Evolutionary conservation across 306 rosid species (phyloP), one percentile per base, ranked within the genome.

Genomic region (Castanea crenata): DNA sequence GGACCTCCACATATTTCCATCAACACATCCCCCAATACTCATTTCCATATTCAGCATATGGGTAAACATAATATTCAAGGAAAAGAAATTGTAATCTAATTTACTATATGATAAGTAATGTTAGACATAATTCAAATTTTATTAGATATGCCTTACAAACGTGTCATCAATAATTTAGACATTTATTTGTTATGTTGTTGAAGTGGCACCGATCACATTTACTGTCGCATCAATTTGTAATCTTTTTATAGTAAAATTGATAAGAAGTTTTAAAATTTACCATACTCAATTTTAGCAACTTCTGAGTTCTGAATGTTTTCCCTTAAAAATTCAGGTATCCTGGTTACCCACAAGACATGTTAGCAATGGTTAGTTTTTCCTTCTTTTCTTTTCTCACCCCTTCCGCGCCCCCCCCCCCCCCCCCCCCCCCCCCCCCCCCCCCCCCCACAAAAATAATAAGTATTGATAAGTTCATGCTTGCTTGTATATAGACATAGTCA

Each of bases 311-410:
- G 35, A 83, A 71, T 64, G 49, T 2, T 7, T 55, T 16, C 55
- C 20, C 55, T 79, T 55, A 79, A 64, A 73, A 57, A 65, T 79
- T 79, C 89, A 91, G 97, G 90, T 83, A 76, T 21, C 92, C 93
- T 41, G 76, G 73, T 78, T 88, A 83, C 55, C 87, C 83, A 73
- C 97, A 88, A 73, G 90, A 80, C 78, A 73, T 81, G 19, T 76
- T 72, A 80, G 75, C 80, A 68, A 74, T 80, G 91, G 93, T 89
- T 16, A 81, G 91, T 85, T 6, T 14, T 74, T 18, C 1, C 25
- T 25, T 0, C 1, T 31, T 13, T 3, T 19, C 41, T 27, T 49
- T 49, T 49, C 16, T 41, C 46, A 41, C 54, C 16, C 3, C 16
- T 8, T 12, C 0, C 1, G n/a, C n/a, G n/a, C 52, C 13, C 14